These are phyloP conservation scores for Irpex lacteus DNA, from an alignment of 1,284 basidiomycete species.

Conservation along the genomic window DNA sequence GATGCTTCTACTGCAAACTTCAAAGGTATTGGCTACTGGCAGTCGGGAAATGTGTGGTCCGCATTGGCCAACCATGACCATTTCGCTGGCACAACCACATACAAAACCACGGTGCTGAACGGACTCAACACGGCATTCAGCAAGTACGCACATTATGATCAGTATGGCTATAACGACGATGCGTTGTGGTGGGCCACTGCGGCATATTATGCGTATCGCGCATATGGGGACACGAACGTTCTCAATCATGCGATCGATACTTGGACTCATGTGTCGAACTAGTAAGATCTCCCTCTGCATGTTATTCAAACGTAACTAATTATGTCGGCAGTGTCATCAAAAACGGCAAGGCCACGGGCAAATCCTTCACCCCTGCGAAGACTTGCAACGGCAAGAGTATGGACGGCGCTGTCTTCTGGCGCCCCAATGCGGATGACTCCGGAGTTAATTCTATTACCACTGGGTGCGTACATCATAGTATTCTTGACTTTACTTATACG, in stretches of 20 bases:
- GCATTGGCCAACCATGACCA: not conserved
- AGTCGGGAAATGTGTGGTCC: not conserved
- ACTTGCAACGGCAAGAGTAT: not conserved
- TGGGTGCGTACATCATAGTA: conserved; percentile 33
- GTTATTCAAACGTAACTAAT: not conserved
- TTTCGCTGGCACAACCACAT: not conserved
- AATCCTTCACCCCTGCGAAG: not conserved
- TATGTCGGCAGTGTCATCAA: not conserved
- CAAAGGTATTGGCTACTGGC: not conserved
- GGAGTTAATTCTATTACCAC: conserved; percentile 47
- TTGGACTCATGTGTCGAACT: conserved; percentile 45
- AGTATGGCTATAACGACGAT: conserved; percentile 45
- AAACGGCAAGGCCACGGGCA: not conserved
- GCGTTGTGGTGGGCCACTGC: conserved; percentile 54
- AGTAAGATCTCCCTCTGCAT: conserved; percentile 27
- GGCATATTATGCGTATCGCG: conserved; percentile 45
- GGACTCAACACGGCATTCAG: conserved; percentile 40
- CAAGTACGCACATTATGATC: conserved; percentile 38
- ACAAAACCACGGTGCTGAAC: conserved; percentile 32
- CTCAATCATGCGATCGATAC: conserved; percentile 43
- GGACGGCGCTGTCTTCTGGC: conserved; percentile 19
- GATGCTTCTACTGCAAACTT: not conserved
- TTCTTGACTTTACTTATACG: not conserved
- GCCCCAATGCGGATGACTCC: conserved; percentile 37
- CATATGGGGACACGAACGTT: conserved; percentile 40